Percentiles rank a stretch among this genome's conserved stretches.
Conservation (phyloP, 495 filamentous ascomycete species). For the Aspergillus nidulans region DNA sequence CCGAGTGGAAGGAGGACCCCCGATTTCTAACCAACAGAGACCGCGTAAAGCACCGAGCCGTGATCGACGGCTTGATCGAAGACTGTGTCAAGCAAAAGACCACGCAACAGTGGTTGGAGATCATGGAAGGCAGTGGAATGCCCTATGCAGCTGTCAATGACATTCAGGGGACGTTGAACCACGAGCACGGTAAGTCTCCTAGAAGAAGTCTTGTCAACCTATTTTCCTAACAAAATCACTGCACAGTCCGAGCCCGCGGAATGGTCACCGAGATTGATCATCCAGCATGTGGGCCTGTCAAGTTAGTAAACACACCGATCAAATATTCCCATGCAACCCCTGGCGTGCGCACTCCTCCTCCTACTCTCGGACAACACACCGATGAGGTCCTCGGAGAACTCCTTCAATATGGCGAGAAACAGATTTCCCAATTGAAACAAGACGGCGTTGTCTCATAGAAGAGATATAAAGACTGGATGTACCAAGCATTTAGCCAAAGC, state of each 20-base stretch:
- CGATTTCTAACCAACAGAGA: slow-evolving; percentile 76
- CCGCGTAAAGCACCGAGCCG: slow-evolving; percentile 71
- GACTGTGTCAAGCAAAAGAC: slow-evolving; percentile 69
- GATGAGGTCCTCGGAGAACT: slow-evolving; percentile 71
- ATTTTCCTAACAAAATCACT: slow-evolving; percentile 5
- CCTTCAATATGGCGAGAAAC: slow-evolving; percentile 56
- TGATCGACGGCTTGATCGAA: slow-evolving; percentile 75
- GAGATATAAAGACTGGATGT: not conserved
- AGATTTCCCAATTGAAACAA: slow-evolving; percentile 59
- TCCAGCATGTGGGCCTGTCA: slow-evolving; percentile 74
- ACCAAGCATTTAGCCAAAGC: not conserved
- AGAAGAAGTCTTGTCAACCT: not conserved
- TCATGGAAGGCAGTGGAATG: slow-evolving; percentile 87
- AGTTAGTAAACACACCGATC: slow-evolving; percentile 89
- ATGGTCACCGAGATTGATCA: slow-evolving; percentile 92
- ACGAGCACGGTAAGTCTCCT: slow-evolving; percentile 63
- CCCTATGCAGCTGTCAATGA: slow-evolving; percentile 96
- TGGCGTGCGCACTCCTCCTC: slow-evolving; percentile 73
- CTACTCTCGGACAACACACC: slow-evolving; percentile 87
- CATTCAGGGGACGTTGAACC: slow-evolving; percentile 74
- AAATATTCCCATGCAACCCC: slow-evolving; percentile 86
- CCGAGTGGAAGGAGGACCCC: slow-evolving; percentile 73
- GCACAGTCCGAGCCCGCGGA: slow-evolving; percentile 65
- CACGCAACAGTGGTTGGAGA: slow-evolving; percentile 81
- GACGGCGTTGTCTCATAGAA: slow-evolving; percentile 66